phyloP scores from a whole-genome alignment of 805 yeast species.

The Candida gorgasii region DNA sequence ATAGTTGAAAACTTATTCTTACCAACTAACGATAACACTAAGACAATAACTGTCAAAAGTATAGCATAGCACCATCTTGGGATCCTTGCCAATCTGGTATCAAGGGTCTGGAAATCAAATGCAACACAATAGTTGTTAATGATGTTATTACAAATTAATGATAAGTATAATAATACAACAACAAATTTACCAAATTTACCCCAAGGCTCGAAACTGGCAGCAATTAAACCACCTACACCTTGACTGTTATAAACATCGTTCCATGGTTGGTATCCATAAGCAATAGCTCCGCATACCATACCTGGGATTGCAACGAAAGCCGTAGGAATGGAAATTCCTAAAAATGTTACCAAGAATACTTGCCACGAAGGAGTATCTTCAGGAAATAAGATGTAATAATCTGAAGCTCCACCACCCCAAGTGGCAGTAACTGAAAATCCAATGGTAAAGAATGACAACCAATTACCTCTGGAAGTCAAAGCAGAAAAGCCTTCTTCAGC shows the following conservation, averaged over 20 bases:
- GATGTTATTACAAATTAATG: conserved; percentile 87
- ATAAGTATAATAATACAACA: conserved; percentile 80
- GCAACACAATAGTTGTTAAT: conserved; percentile 94
- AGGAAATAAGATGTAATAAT: conserved; percentile 86
- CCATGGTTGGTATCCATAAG: conserved; percentile 36
- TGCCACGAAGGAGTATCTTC: conserved; percentile 55
- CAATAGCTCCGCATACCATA: conserved; percentile 79
- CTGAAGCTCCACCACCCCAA: conserved; percentile 92
- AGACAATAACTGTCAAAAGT: conserved; percentile 30
- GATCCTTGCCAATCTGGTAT: conserved; percentile 68
- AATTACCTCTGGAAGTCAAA: conserved; percentile 28
- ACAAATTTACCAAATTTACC: conserved; percentile 85
- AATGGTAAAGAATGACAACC: conserved; percentile 36
- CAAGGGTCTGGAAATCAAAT: conserved; percentile 79
- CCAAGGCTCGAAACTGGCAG: conserved; percentile 43
- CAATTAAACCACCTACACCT: conserved; percentile 71
- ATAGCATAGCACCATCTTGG: conserved; percentile 63
- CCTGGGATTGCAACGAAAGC: conserved; percentile 76
- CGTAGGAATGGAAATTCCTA: conserved; percentile 69
- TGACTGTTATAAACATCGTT: conserved; percentile 24
- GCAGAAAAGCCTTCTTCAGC: conserved; percentile 15
- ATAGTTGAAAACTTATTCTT: conserved; percentile 72
- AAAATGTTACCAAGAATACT: conserved; percentile 62
- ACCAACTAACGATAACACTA: conserved; percentile 69
- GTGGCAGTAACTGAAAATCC: conserved; percentile 62